These are phyloP conservation scores for Podaxis pistillaris DNA, from an alignment of 768 basidiomycete genomes.

Conservation along the genomic window DNA sequence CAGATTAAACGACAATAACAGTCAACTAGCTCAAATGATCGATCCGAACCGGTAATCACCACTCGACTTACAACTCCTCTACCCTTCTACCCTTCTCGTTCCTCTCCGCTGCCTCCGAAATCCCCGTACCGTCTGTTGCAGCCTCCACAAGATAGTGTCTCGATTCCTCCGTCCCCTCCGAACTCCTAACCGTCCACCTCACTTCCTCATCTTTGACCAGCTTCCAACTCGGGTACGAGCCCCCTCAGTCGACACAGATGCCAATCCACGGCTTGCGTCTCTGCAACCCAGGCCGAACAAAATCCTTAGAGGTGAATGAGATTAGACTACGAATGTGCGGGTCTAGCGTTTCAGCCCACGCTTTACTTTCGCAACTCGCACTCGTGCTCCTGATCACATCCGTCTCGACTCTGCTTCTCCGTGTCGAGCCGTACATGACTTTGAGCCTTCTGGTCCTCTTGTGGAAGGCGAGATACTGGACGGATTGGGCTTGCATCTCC, in stretches of 20 bases:
- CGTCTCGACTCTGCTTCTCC: not conserved
- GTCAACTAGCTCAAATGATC: too few species aligned
- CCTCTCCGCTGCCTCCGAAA: not conserved
- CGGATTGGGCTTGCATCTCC: not conserved
- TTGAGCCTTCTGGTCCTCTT: not conserved
- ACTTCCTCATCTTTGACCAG: constrained; percentile 76
- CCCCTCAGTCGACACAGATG: not conserved
- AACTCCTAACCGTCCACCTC: constrained; percentile 21
- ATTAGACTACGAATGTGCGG: not conserved
- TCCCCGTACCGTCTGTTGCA: constrained; percentile 63
- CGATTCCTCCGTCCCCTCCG: constrained; percentile 52
- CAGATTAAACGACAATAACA: too few species aligned
- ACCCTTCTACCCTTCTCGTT: not conserved
- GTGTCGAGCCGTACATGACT: not conserved
- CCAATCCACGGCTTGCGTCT: not conserved
- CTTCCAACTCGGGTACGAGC: not conserved
- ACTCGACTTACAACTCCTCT: not conserved
- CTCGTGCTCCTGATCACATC: not conserved
- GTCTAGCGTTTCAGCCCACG: not conserved
- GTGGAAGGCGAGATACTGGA: not conserved
- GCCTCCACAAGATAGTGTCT: constrained; percentile 77
- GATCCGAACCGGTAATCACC: too few species aligned
- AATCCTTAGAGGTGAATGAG: not conserved
- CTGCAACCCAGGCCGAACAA: not conserved
- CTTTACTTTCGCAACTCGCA: not conserved